Percentiles rank a stretch among this genome's conserved stretches.
These are phyloP conservation scores for Batkoa obscura DNA, from an alignment of 371 early-diverging fungal species.

Conservation along the genomic window DNA sequence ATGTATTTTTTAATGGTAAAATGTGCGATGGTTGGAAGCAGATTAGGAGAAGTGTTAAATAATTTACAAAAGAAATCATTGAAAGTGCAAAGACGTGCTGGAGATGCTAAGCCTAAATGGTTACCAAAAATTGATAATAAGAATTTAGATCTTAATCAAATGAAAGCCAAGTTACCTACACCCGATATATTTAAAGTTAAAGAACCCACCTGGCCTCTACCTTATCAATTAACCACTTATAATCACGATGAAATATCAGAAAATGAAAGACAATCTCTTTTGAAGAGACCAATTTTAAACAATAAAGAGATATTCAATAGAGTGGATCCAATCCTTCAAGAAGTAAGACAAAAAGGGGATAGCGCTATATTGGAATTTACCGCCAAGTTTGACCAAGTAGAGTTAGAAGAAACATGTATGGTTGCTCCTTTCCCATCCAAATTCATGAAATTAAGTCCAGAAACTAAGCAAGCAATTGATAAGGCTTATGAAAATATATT, in stretches of 20 bases:
- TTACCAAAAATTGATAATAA: slow-evolving; percentile 7
- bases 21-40: slow-evolving; percentile 62
- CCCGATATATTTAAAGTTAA: slow-evolving; percentile 10
- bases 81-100: slow-evolving; percentile 80
- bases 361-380: slow-evolving; percentile 66
- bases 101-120: slow-evolving; percentile 78
- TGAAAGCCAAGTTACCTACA: slow-evolving; percentile 11
- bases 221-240: slow-evolving; percentile 44
- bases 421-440: slow-evolving; percentile 64
- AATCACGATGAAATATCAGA: slow-evolving; percentile 19
- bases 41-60: slow-evolving; percentile 66
- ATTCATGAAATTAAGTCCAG: slow-evolving; percentile 39
- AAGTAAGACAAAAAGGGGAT: slow-evolving; percentile 71
- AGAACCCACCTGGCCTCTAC: background rate
- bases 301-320: slow-evolving; percentile 63
- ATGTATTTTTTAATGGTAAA: slow-evolving; percentile 87
- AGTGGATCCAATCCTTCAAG: slow-evolving; percentile 78
- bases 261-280: slow-evolving; percentile 32
- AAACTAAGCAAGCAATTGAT: slow-evolving; percentile 73
- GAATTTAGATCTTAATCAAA: background rate
- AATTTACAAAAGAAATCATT: slow-evolving; percentile 62
- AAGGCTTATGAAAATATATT: slow-evolving; percentile 81
- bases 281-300: slow-evolving; percentile 81
- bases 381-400: slow-evolving; percentile 74
- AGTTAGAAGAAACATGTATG: slow-evolving; percentile 43